Base-by-base conservation (phyloP, 176 grass and related monocot genomes). In the Tillandsia leiboldiana region DNA sequence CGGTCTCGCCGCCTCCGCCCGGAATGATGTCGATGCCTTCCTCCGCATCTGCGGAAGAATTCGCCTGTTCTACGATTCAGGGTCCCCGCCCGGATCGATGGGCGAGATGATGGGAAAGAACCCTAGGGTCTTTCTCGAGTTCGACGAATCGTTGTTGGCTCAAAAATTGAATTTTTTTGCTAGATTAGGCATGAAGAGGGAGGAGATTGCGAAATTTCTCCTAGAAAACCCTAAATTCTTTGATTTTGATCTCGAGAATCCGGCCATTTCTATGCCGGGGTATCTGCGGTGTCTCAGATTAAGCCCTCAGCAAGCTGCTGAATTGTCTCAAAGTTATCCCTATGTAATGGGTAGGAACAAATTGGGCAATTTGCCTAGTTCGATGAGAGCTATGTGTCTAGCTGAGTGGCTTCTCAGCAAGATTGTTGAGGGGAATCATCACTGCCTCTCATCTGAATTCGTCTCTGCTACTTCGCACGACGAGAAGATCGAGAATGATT, bases 261-360 rank as follows among this genome's bases (percentile, higher is more conserved):
- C 75, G 5, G 75, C 69, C 26, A 86, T 96, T 78, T 79, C 85
- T 1, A 78, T 96, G 51, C 92, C 92, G 8, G 78, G 73, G 20
- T 96, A 87, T 70, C 63, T 91, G 56, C 69, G 3, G 10, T 68
- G 50, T 67, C 67, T 96, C 76, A 83, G 88, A 33, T 65, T 96
- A 63, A 20, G 56, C 1, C 42, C 82, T 9, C 61, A 75, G 29
- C 72, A 84, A 75, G 73, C 83, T 47, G 20, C 72, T 68, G 56
- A 11, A 9, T 50, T 87, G 0, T 48, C 81, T 66, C 13, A 9
- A 73, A 79, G 54, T 26, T 73, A 80, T 70, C 88, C 88, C 0
- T 83, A 76, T 78, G 83, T 91, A 62, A 76, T 96, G 75, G 92
- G 88, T 48, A 88, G 71, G 58, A 96, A 96, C 75, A 78, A 62